A percentile compares a stretch with the other conserved stretches of the same genome.
These are phyloP conservation scores for Diaporthe velutina DNA, from an alignment of 2,329 filamentous ascomycete genomes.

Conservation along the genomic window DNA sequence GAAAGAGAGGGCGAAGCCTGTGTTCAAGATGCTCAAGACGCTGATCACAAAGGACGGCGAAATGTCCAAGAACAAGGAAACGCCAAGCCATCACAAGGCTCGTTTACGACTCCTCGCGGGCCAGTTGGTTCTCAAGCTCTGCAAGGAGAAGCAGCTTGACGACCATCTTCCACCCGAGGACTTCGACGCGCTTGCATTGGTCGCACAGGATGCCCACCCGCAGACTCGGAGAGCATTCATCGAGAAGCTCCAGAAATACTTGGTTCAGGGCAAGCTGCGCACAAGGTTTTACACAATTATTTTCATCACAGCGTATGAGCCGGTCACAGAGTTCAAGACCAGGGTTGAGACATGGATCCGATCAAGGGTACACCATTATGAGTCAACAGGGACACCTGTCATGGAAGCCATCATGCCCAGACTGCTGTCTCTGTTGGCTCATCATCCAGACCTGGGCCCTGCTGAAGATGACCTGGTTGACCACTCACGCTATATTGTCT, in stretches of 20 bases:
- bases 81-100: constrained; percentile 82
- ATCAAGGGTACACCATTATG: constrained; percentile 79
- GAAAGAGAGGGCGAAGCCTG: constrained; percentile 72
- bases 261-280: constrained; percentile 78
- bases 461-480: constrained; percentile 79
- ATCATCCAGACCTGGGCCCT: constrained; percentile 89
- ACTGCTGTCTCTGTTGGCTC: constrained; percentile 87
- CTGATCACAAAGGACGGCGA: constrained; percentile 84
- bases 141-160: constrained; percentile 81
- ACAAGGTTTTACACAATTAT: constrained; percentile 89
- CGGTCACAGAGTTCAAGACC: constrained; percentile 77
- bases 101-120: constrained; percentile 87
- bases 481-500: constrained; percentile 89
- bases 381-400: constrained; percentile 69
- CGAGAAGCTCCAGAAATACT: constrained; percentile 89
- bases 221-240: constrained; percentile 85
- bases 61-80: constrained; percentile 79
- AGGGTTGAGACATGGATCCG: constrained; percentile 90
- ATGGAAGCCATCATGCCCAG: constrained; percentile 87
- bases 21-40: constrained; percentile 84
- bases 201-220: constrained; percentile 82
- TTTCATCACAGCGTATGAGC: constrained; percentile 94
- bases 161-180: constrained; percentile 77
- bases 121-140: constrained; percentile 86
- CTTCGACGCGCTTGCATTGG: constrained; percentile 85